These are phyloP conservation scores for Alternaria tenuissima DNA, from an alignment of 2,329 filamentous ascomycete genomes.

Conservation along the genomic window DNA sequence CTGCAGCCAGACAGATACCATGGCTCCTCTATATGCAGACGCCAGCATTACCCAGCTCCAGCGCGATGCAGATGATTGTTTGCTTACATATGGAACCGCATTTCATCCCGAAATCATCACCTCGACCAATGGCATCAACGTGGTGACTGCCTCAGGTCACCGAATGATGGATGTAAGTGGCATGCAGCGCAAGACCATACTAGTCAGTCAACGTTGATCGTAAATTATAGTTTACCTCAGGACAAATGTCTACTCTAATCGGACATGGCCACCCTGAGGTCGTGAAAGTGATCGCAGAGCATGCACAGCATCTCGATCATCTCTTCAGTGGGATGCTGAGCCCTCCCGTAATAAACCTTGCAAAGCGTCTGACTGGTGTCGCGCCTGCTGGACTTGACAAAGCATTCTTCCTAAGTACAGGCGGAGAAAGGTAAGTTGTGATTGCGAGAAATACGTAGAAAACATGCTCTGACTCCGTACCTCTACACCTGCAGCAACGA, in stretches of 20 bases:
- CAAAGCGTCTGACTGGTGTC: slow-evolving; percentile 37
- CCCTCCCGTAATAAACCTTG: slow-evolving; percentile 45
- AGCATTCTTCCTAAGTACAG: slow-evolving; percentile 47
- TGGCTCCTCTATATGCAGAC: slow-evolving; percentile 28
- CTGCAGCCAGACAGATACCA: slow-evolving; percentile 1
- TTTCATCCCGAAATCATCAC: slow-evolving; percentile 45
- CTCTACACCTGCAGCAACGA: slow-evolving; percentile 51
- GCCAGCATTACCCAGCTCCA: slow-evolving; percentile 28
- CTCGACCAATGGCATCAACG: slow-evolving; percentile 35
- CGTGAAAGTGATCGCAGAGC: slow-evolving; percentile 38
- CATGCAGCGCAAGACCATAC: too few relatives aligned
- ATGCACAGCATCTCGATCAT: slow-evolving; percentile 43
- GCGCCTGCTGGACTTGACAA: slow-evolving; percentile 43
- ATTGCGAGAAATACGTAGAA: background rate
- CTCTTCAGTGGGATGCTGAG: slow-evolving; percentile 49
- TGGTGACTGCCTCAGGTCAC: slow-evolving; percentile 42
- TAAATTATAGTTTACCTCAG: slow-evolving; percentile 12
- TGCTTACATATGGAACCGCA: slow-evolving; percentile 34
- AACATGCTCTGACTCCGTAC: background rate
- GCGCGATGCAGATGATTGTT: slow-evolving; percentile 29
- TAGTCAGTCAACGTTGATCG: background rate
- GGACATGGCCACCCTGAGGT: slow-evolving; percentile 47
- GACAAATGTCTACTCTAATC: slow-evolving; percentile 26
- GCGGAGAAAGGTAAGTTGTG: slow-evolving; percentile 33
- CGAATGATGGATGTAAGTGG: slow-evolving; percentile 39